Evolutionary conservation across 2,329 filamentous ascomycete genomes (phyloP).

Genomic region (Rhinocladiella similis): DNA sequence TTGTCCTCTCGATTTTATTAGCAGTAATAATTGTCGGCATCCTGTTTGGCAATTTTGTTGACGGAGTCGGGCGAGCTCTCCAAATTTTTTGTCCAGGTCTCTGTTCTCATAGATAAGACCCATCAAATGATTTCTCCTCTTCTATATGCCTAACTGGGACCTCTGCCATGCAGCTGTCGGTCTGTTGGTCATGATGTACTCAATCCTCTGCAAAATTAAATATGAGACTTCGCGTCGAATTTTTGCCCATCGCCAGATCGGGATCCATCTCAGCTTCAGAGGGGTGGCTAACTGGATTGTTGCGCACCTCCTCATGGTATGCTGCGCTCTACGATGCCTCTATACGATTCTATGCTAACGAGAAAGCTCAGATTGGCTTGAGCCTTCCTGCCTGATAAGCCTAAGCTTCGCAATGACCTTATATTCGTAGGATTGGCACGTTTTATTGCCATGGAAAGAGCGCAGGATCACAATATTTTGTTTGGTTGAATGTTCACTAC

Average conservation of each 20-base stretch:
- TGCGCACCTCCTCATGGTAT: slow-evolving; percentile 77
- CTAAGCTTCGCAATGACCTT: slow-evolving; percentile 59
- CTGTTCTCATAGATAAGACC: slow-evolving; percentile 62
- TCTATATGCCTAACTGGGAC: no score
- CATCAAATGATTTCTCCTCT: neutral
- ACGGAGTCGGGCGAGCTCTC: slow-evolving; percentile 59
- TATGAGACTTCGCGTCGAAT: slow-evolving; percentile 73
- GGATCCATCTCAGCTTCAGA: slow-evolving; percentile 76
- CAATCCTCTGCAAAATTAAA: slow-evolving; percentile 81
- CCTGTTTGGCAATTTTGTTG: slow-evolving; percentile 73
- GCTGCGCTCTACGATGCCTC: slow-evolving; percentile 11
- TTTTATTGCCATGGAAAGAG: slow-evolving; percentile 79
- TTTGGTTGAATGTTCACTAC: neutral
- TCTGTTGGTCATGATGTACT: slow-evolving; percentile 89
- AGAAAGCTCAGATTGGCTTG: slow-evolving; percentile 47
- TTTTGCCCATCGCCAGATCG: slow-evolving; percentile 62
- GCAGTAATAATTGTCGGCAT: slow-evolving; percentile 76
- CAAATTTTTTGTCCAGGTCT: slow-evolving; percentile 73
- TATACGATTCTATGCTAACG: neutral
- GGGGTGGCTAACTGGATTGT: slow-evolving; percentile 79
- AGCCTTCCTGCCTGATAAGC: slow-evolving; percentile 56
- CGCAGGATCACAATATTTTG: slow-evolving; percentile 1
- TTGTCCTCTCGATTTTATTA: slow-evolving; percentile 73
- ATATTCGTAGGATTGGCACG: slow-evolving; percentile 81
- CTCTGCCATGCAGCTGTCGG: slow-evolving; percentile 61